Base-by-base conservation (phyloP, 306 rosid genomes). In the Dalbergia cochinchinensis region DNA sequence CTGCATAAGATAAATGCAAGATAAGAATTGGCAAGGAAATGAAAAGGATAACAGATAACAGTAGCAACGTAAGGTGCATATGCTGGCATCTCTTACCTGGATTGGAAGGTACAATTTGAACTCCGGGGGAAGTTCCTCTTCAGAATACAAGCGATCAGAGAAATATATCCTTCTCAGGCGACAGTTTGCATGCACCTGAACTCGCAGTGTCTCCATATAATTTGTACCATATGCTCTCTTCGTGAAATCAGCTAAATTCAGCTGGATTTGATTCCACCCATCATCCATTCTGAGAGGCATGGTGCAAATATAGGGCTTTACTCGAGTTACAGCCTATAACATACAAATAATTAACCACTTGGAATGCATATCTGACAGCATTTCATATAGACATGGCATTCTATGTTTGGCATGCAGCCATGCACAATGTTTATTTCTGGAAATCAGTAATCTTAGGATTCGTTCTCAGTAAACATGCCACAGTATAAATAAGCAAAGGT, bases 191-290 rank as follows among this genome's bases (percentile, higher is more conserved):
- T 95, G 99, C 71, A 93, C 94, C 91, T 93, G 99, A 82, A 93
- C 99, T 34, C 97, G 90, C 85, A 95, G 86, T 1, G 97, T 95
- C 92, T 95, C 99, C 5, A 90, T 94, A 74, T 95, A 93, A 72
- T 95, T 95, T n/a, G 99, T 95, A 59, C 99, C 98, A 78, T 95
- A 93, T 20, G 99, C 99, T 84, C 96, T 93, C 89, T 92, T 85
- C 39, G 94, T 93, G 71, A 95, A 89, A 86, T 95, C 99, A 42
- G 86, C 84, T 44, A 90, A 85, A 83, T 92, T 92, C 47, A 92
- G 82, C 84, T 92, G 97, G 71, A 92, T 90, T 84, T 90, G 94
- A 86, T 92, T 92, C 97, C 97, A 92, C 16, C 97, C 97, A 19
- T 92, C 92, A 63, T 88, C 92, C 92, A 88, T 85, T 71, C 82